Evolutionary conservation across 805 yeast species (phyloP).

Genomic region (Lipomyces sp.): DNA sequence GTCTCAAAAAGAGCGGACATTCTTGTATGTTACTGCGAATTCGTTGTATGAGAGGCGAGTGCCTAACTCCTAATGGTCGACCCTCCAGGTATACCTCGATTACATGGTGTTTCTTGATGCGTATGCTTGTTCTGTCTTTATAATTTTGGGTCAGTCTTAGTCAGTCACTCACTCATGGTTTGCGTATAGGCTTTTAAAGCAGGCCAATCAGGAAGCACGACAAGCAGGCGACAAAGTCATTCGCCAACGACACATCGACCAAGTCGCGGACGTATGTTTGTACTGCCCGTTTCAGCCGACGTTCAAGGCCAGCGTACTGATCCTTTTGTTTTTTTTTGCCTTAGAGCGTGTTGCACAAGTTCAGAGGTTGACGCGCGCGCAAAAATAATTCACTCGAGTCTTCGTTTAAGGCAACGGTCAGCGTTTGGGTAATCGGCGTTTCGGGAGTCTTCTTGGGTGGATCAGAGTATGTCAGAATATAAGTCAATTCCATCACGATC

Average conservation of each 20-base stretch:
- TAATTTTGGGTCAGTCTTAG: no score
- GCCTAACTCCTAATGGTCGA: background rate
- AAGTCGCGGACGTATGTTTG: conserved; percentile 11
- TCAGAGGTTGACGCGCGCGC: conserved; percentile 9
- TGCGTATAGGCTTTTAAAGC: conserved; percentile 9
- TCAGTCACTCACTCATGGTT: no score
- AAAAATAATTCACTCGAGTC: no score
- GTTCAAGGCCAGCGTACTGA: no score
- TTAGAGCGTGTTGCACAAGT: conserved; percentile 8
- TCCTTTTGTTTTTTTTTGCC: background rate
- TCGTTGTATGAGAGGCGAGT: no score
- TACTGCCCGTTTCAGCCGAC: no score
- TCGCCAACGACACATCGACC: conserved; percentile 18
- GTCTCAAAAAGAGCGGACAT: conserved; percentile 18
- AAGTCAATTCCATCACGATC: background rate
- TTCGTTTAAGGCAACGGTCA: no score
- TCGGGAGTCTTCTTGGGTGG: background rate
- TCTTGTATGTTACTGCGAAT: conserved; percentile 16
- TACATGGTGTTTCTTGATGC: conserved; percentile 24
- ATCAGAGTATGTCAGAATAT: background rate
- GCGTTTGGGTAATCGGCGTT: conserved; percentile 1
- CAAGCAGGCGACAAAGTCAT: conserved; percentile 19
- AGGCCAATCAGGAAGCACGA: conserved; percentile 20
- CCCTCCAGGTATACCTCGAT: conserved; percentile 22
- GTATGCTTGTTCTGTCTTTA: conserved; percentile 4